These are phyloP conservation scores for Paxillus involutus DNA, from an alignment of 768 basidiomycete species.

Conservation along the genomic window DNA sequence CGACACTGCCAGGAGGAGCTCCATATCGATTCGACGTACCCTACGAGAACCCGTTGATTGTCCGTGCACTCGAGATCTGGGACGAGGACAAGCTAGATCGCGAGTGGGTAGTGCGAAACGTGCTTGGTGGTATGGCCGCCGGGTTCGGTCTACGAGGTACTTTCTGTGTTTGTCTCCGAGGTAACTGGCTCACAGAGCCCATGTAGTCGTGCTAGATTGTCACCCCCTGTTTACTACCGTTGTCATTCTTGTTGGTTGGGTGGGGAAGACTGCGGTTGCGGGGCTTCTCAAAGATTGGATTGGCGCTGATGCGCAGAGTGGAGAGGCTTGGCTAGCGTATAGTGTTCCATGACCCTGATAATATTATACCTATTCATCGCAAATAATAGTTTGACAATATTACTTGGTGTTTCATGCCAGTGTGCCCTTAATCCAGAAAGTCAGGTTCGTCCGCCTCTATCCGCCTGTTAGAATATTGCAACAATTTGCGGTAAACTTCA, in stretches of 20 bases:
- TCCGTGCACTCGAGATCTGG: constrained; percentile 50
- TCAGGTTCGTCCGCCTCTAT: too few relatives aligned
- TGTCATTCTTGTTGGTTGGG: constrained; percentile 78
- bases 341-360: constrained; percentile 59
- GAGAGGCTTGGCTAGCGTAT: constrained; percentile 79
- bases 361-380: background rate
- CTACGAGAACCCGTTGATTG: constrained; percentile 35
- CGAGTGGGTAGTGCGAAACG: constrained; percentile 82
- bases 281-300: constrained; percentile 66
- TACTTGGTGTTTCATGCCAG: too few relatives aligned
- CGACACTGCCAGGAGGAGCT: constrained; percentile 15
- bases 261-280: constrained; percentile 62
- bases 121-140: constrained; percentile 83
- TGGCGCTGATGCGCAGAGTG: constrained; percentile 52
- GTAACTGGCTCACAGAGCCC: background rate
- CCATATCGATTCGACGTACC: constrained; percentile 24
- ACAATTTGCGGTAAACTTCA: too few relatives aligned
- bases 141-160: constrained; percentile 82
- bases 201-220: constrained; percentile 71
- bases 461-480: too few relatives aligned
- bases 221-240: constrained; percentile 72
- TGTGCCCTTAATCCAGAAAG: too few relatives aligned
- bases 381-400: too few relatives aligned
- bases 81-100: constrained; percentile 77
- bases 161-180: constrained; percentile 6